phyloP scores from a whole-genome alignment of 768 basidiomycete species.

The Nevesoporus exiguus region DNA sequence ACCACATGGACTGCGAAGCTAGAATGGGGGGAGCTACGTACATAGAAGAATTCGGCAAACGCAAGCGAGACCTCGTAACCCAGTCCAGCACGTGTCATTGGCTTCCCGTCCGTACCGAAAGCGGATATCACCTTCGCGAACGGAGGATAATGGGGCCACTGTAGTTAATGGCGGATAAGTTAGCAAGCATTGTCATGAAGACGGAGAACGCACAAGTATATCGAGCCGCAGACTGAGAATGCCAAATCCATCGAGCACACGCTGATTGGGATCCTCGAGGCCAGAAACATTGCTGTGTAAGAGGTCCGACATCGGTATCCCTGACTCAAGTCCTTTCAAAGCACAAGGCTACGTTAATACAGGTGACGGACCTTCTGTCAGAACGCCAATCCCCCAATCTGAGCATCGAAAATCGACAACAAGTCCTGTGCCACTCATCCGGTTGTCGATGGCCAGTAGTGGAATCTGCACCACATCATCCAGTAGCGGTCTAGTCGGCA shows the following conservation, averaged over 20 bases:
- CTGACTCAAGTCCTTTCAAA: constrained; percentile 4
- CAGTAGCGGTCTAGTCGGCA: constrained; percentile 19
- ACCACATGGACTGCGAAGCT: neutral
- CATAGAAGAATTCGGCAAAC: constrained; percentile 30
- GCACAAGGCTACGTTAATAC: neutral
- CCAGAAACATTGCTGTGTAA: constrained; percentile 18
- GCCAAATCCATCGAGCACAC: constrained; percentile 21
- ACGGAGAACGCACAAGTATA: constrained; percentile 20
- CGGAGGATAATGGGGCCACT: constrained; percentile 28
- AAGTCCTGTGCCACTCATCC: constrained; percentile 14
- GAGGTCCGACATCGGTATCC: constrained; percentile 27
- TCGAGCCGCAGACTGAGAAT: constrained; percentile 16
- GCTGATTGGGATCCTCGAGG: constrained; percentile 18
- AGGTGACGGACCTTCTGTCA: constrained; percentile 17
- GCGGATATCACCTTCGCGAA: constrained; percentile 25
- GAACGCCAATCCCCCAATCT: constrained; percentile 24
- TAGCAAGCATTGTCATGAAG: neutral
- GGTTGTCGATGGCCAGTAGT: constrained; percentile 23
- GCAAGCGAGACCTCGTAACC: constrained; percentile 29
- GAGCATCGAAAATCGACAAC: constrained; percentile 20
- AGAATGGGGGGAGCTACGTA: constrained; percentile 12
- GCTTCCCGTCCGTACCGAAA: constrained; percentile 14
- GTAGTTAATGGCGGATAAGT: neutral
- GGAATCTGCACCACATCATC: constrained; percentile 22
- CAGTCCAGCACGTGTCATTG: constrained; percentile 22